Evolutionary conservation across 495 filamentous ascomycete species (phyloP).

Genomic region (Lophium mytilinum): DNA sequence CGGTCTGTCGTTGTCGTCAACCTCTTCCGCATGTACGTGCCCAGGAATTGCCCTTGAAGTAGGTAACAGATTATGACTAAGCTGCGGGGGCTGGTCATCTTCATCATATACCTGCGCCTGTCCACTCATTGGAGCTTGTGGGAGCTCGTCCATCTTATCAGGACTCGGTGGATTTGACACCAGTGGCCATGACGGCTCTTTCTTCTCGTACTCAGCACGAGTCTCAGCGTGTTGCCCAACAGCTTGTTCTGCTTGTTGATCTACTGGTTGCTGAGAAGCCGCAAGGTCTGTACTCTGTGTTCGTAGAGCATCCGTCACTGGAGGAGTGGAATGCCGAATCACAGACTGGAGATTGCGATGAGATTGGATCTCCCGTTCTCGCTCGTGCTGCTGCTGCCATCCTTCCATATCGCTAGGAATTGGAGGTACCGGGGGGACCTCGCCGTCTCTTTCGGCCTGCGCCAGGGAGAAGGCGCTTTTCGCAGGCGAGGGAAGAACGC

Average conservation of each 20-base stretch:
- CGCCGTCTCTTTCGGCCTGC: slow-evolving; percentile 10
- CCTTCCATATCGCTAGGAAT: slow-evolving; percentile 14
- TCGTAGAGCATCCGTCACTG: neutral
- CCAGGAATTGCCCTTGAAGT: too few species aligned
- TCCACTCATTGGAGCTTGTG: too few species aligned
- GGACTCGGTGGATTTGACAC: too few species aligned
- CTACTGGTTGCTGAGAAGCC: neutral
- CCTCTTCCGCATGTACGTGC: neutral
- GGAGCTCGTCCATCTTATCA: too few species aligned
- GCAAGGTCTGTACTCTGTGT: neutral
- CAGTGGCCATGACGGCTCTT: too few species aligned
- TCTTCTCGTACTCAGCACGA: too few species aligned
- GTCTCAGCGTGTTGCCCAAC: too few species aligned
- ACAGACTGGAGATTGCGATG: slow-evolving; percentile 16
- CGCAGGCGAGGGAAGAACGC: slow-evolving; percentile 22
- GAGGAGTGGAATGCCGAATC: slow-evolving; percentile 17
- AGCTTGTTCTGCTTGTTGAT: too few species aligned
- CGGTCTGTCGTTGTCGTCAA: slow-evolving; percentile 10
- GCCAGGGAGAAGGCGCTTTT: slow-evolving; percentile 20
- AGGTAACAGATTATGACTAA: too few species aligned
- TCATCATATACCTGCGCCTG: too few species aligned
- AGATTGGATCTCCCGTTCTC: slow-evolving; percentile 1
- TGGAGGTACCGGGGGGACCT: slow-evolving; percentile 18
- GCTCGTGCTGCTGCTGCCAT: neutral
- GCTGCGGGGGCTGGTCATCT: too few species aligned